Conservation (phyloP, 2,329 filamentous ascomycete genomes). For the Neodidymelliopsis sp. region DNA sequence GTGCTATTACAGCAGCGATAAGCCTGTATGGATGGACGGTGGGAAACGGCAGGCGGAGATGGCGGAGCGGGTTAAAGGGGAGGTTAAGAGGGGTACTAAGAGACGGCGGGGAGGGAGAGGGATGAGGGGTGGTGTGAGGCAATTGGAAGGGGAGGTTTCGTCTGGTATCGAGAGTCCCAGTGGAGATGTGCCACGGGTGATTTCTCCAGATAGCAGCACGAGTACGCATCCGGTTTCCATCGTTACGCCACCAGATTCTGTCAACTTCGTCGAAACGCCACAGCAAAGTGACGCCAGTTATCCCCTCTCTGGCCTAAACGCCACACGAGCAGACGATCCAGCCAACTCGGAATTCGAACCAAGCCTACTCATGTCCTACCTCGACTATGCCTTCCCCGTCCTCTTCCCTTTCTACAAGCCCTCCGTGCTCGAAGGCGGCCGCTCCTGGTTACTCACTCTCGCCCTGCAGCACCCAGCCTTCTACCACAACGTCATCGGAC, state of each 20-base stretch:
- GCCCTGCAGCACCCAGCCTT: slow-evolving; percentile 22
- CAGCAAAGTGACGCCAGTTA: too few relatives aligned
- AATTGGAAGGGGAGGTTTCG: background rate
- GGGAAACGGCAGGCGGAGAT: slow-evolving; percentile 55
- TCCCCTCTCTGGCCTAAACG: background rate
- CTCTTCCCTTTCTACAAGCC: slow-evolving; percentile 70
- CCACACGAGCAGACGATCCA: background rate
- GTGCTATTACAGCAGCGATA: slow-evolving; percentile 61
- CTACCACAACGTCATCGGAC: slow-evolving; percentile 51
- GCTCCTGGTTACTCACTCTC: slow-evolving; percentile 67
- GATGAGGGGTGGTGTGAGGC: background rate
- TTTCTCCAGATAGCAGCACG: background rate
- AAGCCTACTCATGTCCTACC: slow-evolving; percentile 54
- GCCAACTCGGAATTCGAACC: background rate
- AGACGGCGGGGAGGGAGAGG: slow-evolving; percentile 45
- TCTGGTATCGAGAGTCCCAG: too few relatives aligned
- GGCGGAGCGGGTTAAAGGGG: slow-evolving; percentile 62
- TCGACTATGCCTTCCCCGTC: slow-evolving; percentile 69
- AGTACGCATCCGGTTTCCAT: background rate
- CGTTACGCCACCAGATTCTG: background rate
- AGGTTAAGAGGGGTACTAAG: slow-evolving; percentile 63
- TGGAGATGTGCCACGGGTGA: too few relatives aligned
- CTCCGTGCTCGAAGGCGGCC: slow-evolving; percentile 62
- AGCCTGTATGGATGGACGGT: slow-evolving; percentile 47
- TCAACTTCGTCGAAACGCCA: too few relatives aligned